Evolutionary conservation across 192 early-diverging fungal genomes (phyloP).

Genomic region (Rhizophagus clarus): DNA sequence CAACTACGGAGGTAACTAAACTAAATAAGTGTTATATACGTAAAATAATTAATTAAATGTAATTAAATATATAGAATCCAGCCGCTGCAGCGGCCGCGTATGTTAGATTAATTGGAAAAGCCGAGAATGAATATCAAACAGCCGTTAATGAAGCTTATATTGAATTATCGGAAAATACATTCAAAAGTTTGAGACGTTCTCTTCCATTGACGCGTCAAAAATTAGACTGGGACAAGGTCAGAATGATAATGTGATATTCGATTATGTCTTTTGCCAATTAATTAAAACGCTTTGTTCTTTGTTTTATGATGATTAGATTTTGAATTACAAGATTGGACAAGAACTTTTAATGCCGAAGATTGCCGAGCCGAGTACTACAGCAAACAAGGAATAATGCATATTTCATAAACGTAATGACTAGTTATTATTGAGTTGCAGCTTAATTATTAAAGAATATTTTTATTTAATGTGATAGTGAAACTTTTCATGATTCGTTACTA

Average conservation of each 20-base stretch:
- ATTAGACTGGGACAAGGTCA: conserved; percentile 88
- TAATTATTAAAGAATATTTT: too few species aligned
- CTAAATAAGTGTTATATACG: background rate
- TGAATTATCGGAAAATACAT: conserved; percentile 83
- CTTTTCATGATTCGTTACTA: too few species aligned
- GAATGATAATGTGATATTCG: background rate
- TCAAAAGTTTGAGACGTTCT: conserved; percentile 87
- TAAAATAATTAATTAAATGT: background rate
- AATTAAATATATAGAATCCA: conserved; percentile 31
- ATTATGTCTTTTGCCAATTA: background rate
- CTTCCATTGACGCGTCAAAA: conserved; percentile 91
- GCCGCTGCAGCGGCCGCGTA: conserved; percentile 50
- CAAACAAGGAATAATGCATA: background rate
- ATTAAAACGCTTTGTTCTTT: background rate
- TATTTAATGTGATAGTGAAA: too few species aligned
- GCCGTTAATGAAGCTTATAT: conserved; percentile 81
- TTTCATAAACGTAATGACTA: background rate
- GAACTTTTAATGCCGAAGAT: background rate
- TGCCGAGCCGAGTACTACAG: too few species aligned
- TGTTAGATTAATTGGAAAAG: conserved; percentile 66
- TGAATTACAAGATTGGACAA: conserved; percentile 33
- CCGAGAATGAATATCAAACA: conserved; percentile 83
- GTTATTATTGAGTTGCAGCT: background rate
- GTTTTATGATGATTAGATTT: background rate
- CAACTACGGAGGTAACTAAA: conserved; percentile 17